These are phyloP conservation scores for Aspergillus brasiliensis DNA, from an alignment of 2,329 filamentous ascomycete species.

Conservation along the genomic window DNA sequence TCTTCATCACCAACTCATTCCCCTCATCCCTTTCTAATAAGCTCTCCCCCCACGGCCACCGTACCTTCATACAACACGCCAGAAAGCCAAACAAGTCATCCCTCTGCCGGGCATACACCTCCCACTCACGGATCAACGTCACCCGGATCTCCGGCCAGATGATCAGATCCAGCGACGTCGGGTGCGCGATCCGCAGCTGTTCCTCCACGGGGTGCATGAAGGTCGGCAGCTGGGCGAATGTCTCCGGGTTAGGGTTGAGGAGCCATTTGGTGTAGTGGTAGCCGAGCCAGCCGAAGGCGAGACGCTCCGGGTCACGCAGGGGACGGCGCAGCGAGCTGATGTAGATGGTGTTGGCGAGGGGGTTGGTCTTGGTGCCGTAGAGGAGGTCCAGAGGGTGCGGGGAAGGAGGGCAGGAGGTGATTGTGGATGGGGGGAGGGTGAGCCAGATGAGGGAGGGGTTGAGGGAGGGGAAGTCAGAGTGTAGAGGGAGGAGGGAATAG, in stretches of 20 bases:
- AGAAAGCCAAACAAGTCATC: constrained; percentile 13
- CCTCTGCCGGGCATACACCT: constrained; percentile 12
- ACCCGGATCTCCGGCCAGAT: constrained; percentile 26
- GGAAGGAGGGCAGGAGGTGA: constrained; percentile 22
- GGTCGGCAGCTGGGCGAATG: constrained; percentile 20
- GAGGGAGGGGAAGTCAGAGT: constrained; percentile 21
- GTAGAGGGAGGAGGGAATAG: constrained; percentile 20
- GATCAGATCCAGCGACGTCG: constrained; percentile 22
- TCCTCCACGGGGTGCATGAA: constrained; percentile 23
- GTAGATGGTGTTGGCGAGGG: constrained; percentile 29
- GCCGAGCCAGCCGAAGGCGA: constrained; percentile 24
- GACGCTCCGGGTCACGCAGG: constrained; percentile 28
- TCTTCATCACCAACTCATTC: constrained; percentile 11
- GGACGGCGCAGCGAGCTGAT: constrained; percentile 20
- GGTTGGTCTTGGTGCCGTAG: constrained; percentile 29
- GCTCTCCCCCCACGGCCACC: constrained; percentile 17
- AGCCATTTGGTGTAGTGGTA: constrained; percentile 30
- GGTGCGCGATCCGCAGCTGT: constrained; percentile 25
- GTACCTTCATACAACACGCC: constrained; percentile 13
- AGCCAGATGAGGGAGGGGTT: constrained; percentile 20
- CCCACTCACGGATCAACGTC: constrained; percentile 29
- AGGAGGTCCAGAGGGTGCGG: constrained; percentile 28
- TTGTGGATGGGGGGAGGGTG: constrained; percentile 20
- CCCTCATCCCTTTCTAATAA: constrained; percentile 15
- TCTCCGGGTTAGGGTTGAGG: constrained; percentile 21